Conservation (phyloP, 805 yeast species). For the Barnettozyma vustinii region DNA sequence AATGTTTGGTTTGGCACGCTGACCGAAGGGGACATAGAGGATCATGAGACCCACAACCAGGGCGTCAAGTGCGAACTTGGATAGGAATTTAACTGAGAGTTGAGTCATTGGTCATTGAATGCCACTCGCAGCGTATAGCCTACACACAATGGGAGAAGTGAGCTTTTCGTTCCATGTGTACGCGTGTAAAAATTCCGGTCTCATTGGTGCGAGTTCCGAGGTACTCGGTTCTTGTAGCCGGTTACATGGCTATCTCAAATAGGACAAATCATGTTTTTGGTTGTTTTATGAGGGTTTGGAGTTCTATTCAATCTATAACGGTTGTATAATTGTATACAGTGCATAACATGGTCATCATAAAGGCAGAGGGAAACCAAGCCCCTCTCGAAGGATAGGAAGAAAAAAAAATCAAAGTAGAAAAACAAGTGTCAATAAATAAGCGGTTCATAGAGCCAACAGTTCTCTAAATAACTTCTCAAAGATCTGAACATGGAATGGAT, state of each 20-base stretch:
- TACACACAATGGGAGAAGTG: neutral
- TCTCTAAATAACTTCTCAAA: slow-evolving; percentile 13
- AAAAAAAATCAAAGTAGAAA: neutral
- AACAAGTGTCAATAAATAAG: neutral
- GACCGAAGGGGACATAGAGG: slow-evolving; percentile 2
- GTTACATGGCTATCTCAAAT: too few species aligned
- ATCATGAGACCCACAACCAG: slow-evolving; percentile 3
- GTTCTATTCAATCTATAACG: slow-evolving; percentile 4
- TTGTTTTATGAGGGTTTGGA: neutral
- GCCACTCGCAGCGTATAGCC: neutral
- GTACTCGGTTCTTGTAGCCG: too few species aligned
- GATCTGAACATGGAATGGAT: slow-evolving; percentile 25
- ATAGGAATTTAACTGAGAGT: neutral
- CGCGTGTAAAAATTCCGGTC: neutral
- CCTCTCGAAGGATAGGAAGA: neutral
- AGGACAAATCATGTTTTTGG: neutral
- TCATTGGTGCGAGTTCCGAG: neutral
- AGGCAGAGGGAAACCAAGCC: neutral
- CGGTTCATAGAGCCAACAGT: slow-evolving; percentile 5
- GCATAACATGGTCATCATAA: slow-evolving; percentile 4
- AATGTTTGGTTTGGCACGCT: slow-evolving; percentile 5
- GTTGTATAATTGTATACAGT: slow-evolving; percentile 1
- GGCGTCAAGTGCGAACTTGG: slow-evolving; percentile 5
- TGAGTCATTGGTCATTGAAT: slow-evolving; percentile 1
- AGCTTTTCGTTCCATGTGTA: neutral